Base-by-base conservation (phyloP, 768 basidiomycete genomes). In the Lentinus brumalis region DNA sequence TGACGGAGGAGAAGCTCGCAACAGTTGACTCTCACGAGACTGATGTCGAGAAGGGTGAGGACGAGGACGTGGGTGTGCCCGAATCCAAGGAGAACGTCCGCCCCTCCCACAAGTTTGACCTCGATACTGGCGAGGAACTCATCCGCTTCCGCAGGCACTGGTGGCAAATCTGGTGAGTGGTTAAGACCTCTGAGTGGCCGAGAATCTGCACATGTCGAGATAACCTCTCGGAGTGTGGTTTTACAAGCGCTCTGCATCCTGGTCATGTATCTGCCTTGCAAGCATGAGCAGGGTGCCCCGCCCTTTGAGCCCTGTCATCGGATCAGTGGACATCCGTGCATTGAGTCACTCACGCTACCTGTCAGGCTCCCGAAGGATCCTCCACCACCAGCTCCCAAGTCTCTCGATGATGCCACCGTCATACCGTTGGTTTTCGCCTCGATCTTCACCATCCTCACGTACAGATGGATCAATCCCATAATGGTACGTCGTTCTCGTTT, bases 391-490 rank as follows among this genome's bases (percentile, higher is more conserved):
- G 78, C 88, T 1, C 84, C 81, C 11, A 66, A 70, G 8, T 81
- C 81, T 1, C 72, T 91, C 15, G 79, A 81, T n/a, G 83, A 85
- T 62, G 88, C 86, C 0, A 67, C 75, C 10, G 81, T 83, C 45
- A 86, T 84, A 38, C 90, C 91, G 0, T 70, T 89, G 15, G 82
- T 79, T 0, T 73, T 74, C 15, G 86, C 87, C 4, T 87, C 82
- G 32, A 68, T 86, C 21, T 68, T 90, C 49, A 84, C 85, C 15
- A 73, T 82, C 35, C 73, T 91, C 42, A 86, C 86, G 0, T 91
- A 84, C 68, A 69, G 78, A 40, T 91, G 88, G 86, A 83, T 91
- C 38, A 81, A 80, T 2, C 83, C 82, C 1, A 74, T 86, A 18
- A 84, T 85, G 83, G 83, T 80, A 61, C 47, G 62, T 18, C 14